Evolutionary conservation across 2,329 filamentous ascomycete genomes (phyloP).

Genomic region (Sarocladiaceae sp.): DNA sequence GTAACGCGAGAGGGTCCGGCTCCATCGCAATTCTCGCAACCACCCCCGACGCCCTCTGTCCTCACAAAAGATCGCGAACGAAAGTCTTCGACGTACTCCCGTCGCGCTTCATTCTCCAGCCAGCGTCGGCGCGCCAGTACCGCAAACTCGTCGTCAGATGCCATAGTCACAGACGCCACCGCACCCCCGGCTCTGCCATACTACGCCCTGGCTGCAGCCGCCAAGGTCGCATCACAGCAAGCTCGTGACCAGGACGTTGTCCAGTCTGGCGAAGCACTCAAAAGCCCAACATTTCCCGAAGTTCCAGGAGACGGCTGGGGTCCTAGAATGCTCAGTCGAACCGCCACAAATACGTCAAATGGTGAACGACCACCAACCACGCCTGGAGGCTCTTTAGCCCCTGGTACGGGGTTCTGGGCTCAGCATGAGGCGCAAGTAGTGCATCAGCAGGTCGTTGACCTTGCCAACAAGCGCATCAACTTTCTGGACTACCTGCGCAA

Average conservation of each 20-base stretch:
- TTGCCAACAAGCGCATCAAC: constrained; percentile 86
- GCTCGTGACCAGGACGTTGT: constrained; percentile 15
- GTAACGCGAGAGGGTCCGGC: constrained; percentile 3
- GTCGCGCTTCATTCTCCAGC: constrained; percentile 46
- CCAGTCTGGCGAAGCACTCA: background rate
- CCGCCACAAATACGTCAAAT: constrained; percentile 27
- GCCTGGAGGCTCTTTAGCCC: constrained; percentile 11
- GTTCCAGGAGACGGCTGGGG: constrained; percentile 6
- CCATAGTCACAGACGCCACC: constrained; percentile 38
- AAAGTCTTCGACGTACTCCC: constrained; percentile 50
- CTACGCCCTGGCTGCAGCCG: constrained; percentile 46
- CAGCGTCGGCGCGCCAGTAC: constrained; percentile 37
- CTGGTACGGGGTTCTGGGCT: constrained; percentile 23
- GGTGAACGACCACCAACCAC: constrained; percentile 19
- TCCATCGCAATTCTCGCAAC: constrained; percentile 1
- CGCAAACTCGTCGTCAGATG: constrained; percentile 23
- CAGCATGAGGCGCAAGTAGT: constrained; percentile 45
- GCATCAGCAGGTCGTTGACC: constrained; percentile 70
- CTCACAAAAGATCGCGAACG: constrained; percentile 28
- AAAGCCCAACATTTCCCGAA: constrained; percentile 1
- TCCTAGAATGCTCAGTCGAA: constrained; percentile 39
- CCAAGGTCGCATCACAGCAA: constrained; percentile 32
- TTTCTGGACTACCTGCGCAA: constrained; percentile 91
- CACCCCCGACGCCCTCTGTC: background rate
- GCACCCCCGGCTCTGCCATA: constrained; percentile 51